Evolutionary conservation across 371 early-diverging fungal genomes (phyloP), one percentile per base, ranked within the genome.

Genomic region (Mucor saturninus): DNA sequence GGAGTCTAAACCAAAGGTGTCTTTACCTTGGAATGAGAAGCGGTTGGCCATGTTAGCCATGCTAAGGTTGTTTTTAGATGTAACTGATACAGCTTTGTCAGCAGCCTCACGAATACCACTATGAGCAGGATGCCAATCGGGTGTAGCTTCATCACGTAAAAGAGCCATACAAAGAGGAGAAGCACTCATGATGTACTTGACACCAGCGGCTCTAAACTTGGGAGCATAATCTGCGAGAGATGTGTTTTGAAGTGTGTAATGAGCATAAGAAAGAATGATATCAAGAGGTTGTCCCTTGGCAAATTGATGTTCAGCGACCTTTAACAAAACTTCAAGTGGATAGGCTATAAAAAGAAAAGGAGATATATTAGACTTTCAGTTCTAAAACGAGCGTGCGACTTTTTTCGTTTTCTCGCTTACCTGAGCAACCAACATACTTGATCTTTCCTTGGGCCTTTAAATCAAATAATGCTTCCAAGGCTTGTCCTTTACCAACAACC

Each of bases 91-190:
- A 38, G 86, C 85, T 39, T 83, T 60, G 35, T 73, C 64, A 39
- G 86, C 89, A 14, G 88, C 87, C 13, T 68, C 42, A 35, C 80
- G 81, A 29, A 91, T 71, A n/a, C 77, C 79, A 1, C 48, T 21
- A 26, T 85, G 85, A 9, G 91, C 91, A 11, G 93, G 93, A 57
- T 93, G 93, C 93, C 93, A 93, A 2, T 80, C 83, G 0, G 90
- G 91, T 4, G 87, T 83, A 10, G 74, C 75, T 0, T 72, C 75
- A 14, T 79, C 74, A 45, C 89, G 79, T 26, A 93, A 74, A 29
- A 93, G 65, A 1, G 90, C 93, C 93, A 93, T 93, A 26, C 84
- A 83, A 32, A 93, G 67, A 0, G 93, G 93, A n/a, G 90, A 90
- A 4, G 92, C 93, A 43, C 85, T 89, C 57, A 90, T 71, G 48